Base-by-base conservation (phyloP, 1,284 basidiomycete genomes). In the Veloporphyrellus conicus region DNA sequence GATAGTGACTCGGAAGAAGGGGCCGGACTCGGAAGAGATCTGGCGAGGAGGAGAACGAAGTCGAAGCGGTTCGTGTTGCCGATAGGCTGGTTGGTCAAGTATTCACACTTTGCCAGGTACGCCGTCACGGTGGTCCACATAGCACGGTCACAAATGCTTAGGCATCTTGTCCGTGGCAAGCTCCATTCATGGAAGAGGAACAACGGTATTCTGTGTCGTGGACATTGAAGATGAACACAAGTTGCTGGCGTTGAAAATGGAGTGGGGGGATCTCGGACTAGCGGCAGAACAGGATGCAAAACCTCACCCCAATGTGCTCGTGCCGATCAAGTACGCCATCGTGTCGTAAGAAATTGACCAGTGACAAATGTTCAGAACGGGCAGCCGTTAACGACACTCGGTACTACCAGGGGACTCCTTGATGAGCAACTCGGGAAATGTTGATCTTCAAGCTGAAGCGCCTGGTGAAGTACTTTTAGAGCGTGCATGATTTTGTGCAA, bases 381-480 rank as follows among this genome's bases (percentile, higher is more conserved):
- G 31, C 28, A 32, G 6, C n/a, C 19, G 0, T 42, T 34, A 12
- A 52, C 44, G 3, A 55, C 53, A 0, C 42, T 55, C 0, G 39
- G 35, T 11, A 20, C 4, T 1, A 42, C 55, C 22, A 31, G 43
- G 22, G 43, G 41, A 2, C 38, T 54, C 11, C 5, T 27, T 3
- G 38, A 38, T 2, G 27, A 39, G 0, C 16, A 54, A 14, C 35
- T 50, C 2, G n/a, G 2, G 3, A 6, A 14, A 1, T 50, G 1
- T 32, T 16, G 2, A 2, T 29, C 11, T 41, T 44, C 0, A 38
- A 50, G 16, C 4, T 54, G 15, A 55, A 45, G 22, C 54, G 47
- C 1, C 54, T 50, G 0, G 50, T 54, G 12, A 45, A 44, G 22
- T 52, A 46, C 11, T 52, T 54, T 18, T 54, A 50, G 53, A 43